Evolutionary conservation across 352 stramenopile species (phyloP).

Genomic region (Elongisporangium prolatum): DNA sequence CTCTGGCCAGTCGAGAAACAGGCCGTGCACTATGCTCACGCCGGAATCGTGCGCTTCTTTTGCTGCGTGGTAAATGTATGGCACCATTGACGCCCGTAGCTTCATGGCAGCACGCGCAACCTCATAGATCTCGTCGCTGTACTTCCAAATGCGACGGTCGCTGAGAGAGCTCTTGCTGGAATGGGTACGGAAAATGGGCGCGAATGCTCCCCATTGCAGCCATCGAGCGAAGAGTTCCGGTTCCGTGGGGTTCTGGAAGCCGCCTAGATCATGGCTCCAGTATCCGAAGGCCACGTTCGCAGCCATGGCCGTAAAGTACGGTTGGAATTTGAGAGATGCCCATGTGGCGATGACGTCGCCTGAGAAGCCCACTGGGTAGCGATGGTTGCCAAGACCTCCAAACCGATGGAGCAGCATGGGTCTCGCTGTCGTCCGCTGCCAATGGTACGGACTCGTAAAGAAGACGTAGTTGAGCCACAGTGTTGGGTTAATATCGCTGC

Average conservation of each 20-base stretch:
- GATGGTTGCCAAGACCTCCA: conserved; percentile 44
- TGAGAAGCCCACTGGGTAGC: conserved; percentile 50
- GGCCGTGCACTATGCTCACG: conserved; percentile 24
- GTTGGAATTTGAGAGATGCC: conserved; percentile 34
- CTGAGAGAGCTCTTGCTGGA: conserved; percentile 22
- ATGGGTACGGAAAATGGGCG: conserved; percentile 36
- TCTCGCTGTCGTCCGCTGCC: conserved; percentile 13
- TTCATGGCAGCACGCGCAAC: conserved; percentile 21
- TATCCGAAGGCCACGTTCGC: conserved; percentile 43
- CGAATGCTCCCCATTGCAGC: conserved; percentile 39
- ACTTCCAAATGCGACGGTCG: conserved; percentile 32
- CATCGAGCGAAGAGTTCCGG: conserved; percentile 37
- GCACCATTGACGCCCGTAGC: conserved; percentile 24
- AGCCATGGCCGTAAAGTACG: conserved; percentile 40
- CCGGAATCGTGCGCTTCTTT: conserved; percentile 18
- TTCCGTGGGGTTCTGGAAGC: conserved; percentile 20
- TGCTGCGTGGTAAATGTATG: conserved; percentile 43
- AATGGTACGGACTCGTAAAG: conserved; percentile 29
- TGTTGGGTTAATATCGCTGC: conserved; percentile 36
- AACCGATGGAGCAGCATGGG: conserved; percentile 39
- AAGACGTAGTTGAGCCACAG: conserved; percentile 48
- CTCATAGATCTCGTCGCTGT: conserved; percentile 21
- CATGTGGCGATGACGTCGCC: conserved; percentile 35
- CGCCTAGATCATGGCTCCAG: conserved; percentile 47
- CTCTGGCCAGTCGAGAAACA: conserved; percentile 40